A percentile compares a stretch with the other conserved stretches of the same genome.
Conservation (phyloP, 1,139 yeast species). For the Yamadazyma diddensiae region DNA sequence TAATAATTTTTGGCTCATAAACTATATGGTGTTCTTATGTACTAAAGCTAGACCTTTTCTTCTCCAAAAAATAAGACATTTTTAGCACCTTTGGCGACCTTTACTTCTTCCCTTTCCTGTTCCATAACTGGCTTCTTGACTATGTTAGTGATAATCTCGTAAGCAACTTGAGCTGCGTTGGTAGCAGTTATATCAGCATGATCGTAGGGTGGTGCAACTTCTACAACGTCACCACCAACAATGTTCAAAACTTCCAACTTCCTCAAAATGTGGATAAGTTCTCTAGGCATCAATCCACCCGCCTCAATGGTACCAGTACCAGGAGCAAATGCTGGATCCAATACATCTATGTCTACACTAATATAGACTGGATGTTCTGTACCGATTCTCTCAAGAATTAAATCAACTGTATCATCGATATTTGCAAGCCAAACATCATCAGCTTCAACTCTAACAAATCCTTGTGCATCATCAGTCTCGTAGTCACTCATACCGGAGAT, state of each 20-base stretch:
- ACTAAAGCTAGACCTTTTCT: too few species aligned
- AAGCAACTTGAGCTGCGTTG: conserved; percentile 59
- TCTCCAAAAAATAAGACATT: conserved; percentile 1
- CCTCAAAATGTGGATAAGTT: conserved; percentile 43
- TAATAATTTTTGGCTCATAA: too few species aligned
- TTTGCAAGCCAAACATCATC: conserved; percentile 48
- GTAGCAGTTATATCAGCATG: conserved; percentile 48
- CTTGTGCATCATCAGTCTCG: conserved; percentile 46
- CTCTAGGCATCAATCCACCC: conserved; percentile 52
- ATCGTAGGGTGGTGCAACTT: conserved; percentile 53
- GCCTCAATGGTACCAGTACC: conserved; percentile 57
- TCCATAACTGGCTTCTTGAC: conserved; percentile 2
- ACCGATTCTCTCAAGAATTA: conserved; percentile 18
- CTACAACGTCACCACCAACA: conserved; percentile 57
- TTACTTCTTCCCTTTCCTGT: neutral
- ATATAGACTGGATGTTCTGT: conserved; percentile 43
- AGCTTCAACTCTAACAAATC: conserved; percentile 46
- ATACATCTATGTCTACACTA: conserved; percentile 52
- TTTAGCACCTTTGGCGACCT: neutral
- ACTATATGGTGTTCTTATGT: too few species aligned
- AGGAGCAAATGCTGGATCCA: conserved; percentile 53
- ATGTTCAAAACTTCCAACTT: conserved; percentile 46
- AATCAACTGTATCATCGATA: conserved; percentile 32
- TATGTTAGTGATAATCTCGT: conserved; percentile 59
- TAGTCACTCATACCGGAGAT: conserved; percentile 35